A percentile compares a stretch with the other conserved stretches of the same genome.
These are phyloP conservation scores for Collybiopsis confluens DNA, from an alignment of 768 basidiomycete genomes.

Conservation along the genomic window DNA sequence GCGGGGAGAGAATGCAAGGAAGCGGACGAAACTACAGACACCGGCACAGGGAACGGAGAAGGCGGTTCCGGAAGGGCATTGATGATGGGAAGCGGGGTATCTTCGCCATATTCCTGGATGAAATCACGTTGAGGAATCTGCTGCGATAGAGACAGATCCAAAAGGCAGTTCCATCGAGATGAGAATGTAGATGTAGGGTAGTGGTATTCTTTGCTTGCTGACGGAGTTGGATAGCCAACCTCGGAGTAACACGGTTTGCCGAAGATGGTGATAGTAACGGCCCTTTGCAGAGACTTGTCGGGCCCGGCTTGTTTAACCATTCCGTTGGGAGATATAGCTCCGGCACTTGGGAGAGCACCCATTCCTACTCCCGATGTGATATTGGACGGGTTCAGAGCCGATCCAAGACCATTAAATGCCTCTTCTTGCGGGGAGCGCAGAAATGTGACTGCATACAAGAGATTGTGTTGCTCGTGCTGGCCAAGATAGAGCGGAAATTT, in stretches of 20 bases:
- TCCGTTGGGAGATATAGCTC: conserved; percentile 1
- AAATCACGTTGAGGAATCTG: conserved; percentile 11
- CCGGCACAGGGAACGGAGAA: conserved; percentile 67
- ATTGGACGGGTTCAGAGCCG: conserved; percentile 15
- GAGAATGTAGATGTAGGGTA: conserved; percentile 76
- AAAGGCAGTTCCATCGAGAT: conserved; percentile 86
- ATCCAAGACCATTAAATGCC: conserved; percentile 29
- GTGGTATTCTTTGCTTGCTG: conserved; percentile 9
- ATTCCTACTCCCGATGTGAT: background rate
- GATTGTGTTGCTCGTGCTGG: conserved; percentile 81
- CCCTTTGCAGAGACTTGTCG: conserved; percentile 56
- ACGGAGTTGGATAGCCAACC: background rate
- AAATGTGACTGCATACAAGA: conserved; percentile 87
- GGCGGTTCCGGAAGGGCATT: conserved; percentile 68
- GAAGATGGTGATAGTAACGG: conserved; percentile 75
- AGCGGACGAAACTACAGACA: conserved; percentile 11
- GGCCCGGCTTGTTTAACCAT: conserved; percentile 8
- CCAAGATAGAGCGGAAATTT: conserved; percentile 51
- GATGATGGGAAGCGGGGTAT: conserved; percentile 10
- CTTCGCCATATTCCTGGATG: conserved; percentile 3
- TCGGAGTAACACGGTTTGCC: conserved; percentile 59
- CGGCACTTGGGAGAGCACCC: conserved; percentile 12
- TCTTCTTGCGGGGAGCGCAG: conserved; percentile 61
- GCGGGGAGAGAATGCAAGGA: conserved; percentile 6
- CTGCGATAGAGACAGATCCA: conserved; percentile 55